A percentile compares a stretch with the other conserved stretches of the same genome.
Conservation (phyloP, 108 stramenopile genomes). For the Cyclotella sp. region DNA sequence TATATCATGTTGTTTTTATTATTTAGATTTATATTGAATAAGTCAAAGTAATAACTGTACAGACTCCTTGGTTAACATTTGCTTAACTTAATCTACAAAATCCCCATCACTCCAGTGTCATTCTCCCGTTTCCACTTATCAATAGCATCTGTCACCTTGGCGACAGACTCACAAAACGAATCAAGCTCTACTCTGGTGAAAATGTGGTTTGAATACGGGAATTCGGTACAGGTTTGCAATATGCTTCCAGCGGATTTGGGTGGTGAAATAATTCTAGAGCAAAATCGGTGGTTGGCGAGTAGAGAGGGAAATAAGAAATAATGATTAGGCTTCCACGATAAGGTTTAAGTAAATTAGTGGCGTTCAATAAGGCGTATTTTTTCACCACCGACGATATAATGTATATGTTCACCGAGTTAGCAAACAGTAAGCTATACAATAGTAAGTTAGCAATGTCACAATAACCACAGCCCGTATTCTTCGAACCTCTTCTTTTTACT, state of each 20-base stretch:
- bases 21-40: too few relatives aligned
- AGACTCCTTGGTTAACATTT: too few relatives aligned
- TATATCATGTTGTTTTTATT: too few relatives aligned
- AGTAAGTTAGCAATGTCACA: not conserved
- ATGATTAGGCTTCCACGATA: too few relatives aligned
- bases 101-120: too few relatives aligned
- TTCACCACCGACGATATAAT: not conserved
- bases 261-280: constrained; percentile 22
- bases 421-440: not conserved
- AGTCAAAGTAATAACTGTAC: too few relatives aligned
- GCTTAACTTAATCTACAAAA: too few relatives aligned
- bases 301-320: constrained; percentile 13
- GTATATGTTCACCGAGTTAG: not conserved
- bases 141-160: too few relatives aligned
- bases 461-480: constrained; percentile 28
- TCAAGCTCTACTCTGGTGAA: constrained; percentile 43
- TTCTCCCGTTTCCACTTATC: too few relatives aligned
- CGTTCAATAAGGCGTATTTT: too few relatives aligned
- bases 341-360: too few relatives aligned
- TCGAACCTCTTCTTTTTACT: constrained; percentile 37
- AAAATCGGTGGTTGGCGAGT: constrained; percentile 22
- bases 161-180: constrained; percentile 37
- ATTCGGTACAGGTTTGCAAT: constrained; percentile 26
- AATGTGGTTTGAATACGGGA: constrained; percentile 13
- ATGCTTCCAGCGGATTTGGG: constrained; percentile 40